Base-by-base conservation (phyloP, 2,329 filamentous ascomycete genomes). In the Colletotrichum orchidophilum region DNA sequence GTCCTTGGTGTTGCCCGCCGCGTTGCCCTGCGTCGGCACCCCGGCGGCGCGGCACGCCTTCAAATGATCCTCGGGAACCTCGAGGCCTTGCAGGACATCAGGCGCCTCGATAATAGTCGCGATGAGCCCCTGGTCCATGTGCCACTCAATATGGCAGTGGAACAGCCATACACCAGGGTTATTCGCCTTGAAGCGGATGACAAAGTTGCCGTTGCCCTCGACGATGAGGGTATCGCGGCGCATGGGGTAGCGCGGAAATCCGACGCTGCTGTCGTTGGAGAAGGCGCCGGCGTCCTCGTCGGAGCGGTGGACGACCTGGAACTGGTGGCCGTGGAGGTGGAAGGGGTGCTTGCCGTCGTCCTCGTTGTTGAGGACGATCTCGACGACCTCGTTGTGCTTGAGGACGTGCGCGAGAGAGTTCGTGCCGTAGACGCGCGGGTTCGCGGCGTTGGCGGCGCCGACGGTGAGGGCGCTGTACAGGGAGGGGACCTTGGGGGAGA, bases 381-480 rank as follows among this genome's bases (percentile, higher is more conserved):
- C 87, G 35, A 91, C 82, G 9, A 89, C 82, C 63, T 83, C 79
- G 69, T 85, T 85, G 64, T 89, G 83, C 39, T 86, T 81, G 24
- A 92, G 84, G 2, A 92, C 80, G 68, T 89, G 80, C 2, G 87
- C 77, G 67, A 88, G 84, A 3, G 86, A 83, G 72, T 84, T 81
- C 61, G 81, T 78, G 13, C 88, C 87, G 74, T 90, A 90, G 11
- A 89, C 81, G 0, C 73, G 73, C 1, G 86, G 80, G 66, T 89
- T 83, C 6, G 82, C 80, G 24, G 86, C 82, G 31, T 83, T 73
- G 3, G 81, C 77, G n/a, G 75, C 66, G 1, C 85, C 86, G n/a
- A 86, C 79, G 0, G 86, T 87, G 35, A 93, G 83, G n/a, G 86
- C 90, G 1, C 89, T 90, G 81, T 92, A 93, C 0, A 94, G 82